These are phyloP conservation scores for Cronartium ribicola DNA, from an alignment of 1,284 basidiomycete genomes.

Conservation along the genomic window DNA sequence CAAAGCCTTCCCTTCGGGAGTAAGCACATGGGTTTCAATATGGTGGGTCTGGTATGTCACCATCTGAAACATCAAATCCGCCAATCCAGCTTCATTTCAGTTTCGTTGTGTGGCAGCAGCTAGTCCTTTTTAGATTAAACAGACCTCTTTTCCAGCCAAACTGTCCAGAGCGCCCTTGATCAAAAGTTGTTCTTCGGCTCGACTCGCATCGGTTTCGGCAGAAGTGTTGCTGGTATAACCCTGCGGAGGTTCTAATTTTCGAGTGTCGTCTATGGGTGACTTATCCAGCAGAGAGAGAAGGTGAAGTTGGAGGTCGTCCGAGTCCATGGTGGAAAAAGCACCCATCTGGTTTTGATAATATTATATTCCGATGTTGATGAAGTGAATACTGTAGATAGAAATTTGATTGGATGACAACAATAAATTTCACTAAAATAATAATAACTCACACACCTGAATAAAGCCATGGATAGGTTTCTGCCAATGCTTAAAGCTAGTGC, in stretches of 20 bases:
- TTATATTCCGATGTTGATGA: too few relatives aligned
- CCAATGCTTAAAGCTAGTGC: too few relatives aligned
- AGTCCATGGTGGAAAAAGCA: slow-evolving; percentile 5
- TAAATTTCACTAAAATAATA: too few relatives aligned
- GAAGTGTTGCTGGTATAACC: not conserved
- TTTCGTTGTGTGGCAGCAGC: not conserved
- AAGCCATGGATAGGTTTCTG: too few relatives aligned
- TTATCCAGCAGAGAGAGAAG: slow-evolving; percentile 19
- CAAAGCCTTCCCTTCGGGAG: slow-evolving; percentile 23
- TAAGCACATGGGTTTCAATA: slow-evolving; percentile 35
- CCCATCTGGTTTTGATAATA: not conserved
- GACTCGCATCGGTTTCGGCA: slow-evolving; percentile 18
- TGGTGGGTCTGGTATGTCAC: slow-evolving; percentile 37
- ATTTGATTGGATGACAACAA: too few relatives aligned
- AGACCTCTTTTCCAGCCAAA: slow-evolving; percentile 39
- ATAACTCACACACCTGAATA: too few relatives aligned
- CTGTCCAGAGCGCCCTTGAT: slow-evolving; percentile 40
- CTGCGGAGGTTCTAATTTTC: slow-evolving; percentile 5
- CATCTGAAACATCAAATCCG: slow-evolving; percentile 19
- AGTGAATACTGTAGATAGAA: too few relatives aligned
- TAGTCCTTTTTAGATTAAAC: not conserved
- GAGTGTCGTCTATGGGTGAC: slow-evolving; percentile 29
- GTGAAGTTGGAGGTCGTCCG: slow-evolving; percentile 27
- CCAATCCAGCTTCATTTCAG: not conserved
- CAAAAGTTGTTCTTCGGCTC: slow-evolving; percentile 31